Conservation (phyloP, 129 eudicot genomes). For the Helianthus tuberosus region DNA sequence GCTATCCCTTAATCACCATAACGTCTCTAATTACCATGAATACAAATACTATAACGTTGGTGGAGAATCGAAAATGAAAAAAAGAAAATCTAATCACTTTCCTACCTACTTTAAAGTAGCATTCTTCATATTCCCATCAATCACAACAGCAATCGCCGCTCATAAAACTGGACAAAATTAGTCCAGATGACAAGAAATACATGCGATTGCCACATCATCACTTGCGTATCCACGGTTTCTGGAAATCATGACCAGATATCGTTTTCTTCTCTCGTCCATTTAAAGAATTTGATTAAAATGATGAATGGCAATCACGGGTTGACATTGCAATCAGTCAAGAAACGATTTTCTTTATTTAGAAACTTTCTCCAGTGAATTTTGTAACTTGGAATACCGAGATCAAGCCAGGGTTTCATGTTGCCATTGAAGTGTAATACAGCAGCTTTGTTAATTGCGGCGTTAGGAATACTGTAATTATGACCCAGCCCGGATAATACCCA, state of each 20-base stretch:
- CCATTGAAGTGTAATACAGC: conserved; percentile 91
- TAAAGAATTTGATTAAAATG: conserved; percentile 9
- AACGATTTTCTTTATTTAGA: conserved; percentile 59
- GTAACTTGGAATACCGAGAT: conserved; percentile 75
- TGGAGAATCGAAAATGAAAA: conserved; percentile 7
- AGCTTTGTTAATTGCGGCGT: conserved; percentile 51
- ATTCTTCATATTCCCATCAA: conserved; percentile 23
- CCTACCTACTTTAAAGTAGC: conserved; percentile 32
- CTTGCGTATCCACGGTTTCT: not conserved
- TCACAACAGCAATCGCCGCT: conserved; percentile 8
- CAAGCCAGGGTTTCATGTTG: conserved; percentile 99
- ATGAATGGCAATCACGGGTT: conserved; percentile 38
- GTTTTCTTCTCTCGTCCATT: conserved; percentile 14
- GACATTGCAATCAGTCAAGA: conserved; percentile 90
- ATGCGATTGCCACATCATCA: conserved; percentile 20
- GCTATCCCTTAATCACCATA: conserved; percentile 19
- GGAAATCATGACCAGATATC: conserved; percentile 8
- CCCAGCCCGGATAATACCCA: conserved; percentile 91
- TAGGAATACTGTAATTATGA: conserved; percentile 62
- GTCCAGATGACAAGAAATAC: conserved; percentile 40
- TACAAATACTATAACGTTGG: conserved; percentile 27
- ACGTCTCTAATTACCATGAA: conserved; percentile 26
- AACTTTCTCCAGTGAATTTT: conserved; percentile 63
- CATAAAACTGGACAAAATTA: conserved; percentile 18
- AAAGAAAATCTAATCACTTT: conserved; percentile 16